phyloP scores from a whole-genome alignment of 2,329 filamentous ascomycete species.

The Pseudopithomyces chartarum region DNA sequence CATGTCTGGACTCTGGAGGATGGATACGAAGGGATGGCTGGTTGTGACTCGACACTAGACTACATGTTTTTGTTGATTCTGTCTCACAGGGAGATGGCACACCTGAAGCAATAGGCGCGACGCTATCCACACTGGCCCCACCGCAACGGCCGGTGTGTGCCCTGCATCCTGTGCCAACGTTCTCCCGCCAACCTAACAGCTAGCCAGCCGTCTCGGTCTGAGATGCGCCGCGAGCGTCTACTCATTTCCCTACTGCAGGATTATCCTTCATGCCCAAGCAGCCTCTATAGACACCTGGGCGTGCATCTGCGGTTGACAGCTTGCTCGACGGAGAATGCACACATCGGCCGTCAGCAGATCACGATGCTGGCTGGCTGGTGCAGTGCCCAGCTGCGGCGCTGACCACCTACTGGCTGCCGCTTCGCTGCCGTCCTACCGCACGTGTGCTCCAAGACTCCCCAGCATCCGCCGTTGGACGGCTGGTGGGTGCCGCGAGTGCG shows the following conservation, averaged over 20 bases:
- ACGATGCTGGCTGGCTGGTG: neutral
- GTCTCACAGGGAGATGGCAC: too few relatives aligned
- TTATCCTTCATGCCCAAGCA: neutral
- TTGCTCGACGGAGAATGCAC: neutral
- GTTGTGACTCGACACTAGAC: neutral
- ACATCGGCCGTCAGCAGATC: conserved; percentile 8
- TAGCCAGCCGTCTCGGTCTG: neutral
- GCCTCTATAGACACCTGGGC: too few relatives aligned
- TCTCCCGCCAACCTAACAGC: neutral
- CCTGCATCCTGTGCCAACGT: neutral
- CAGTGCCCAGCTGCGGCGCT: conserved; percentile 1
- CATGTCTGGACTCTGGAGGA: neutral
- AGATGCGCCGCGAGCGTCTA: neutral
- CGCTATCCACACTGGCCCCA: neutral
- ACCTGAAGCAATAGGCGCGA: neutral
- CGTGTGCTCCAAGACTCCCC: neutral
- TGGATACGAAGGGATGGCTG: neutral
- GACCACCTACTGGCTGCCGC: conserved; percentile 7
- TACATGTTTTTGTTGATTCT: neutral
- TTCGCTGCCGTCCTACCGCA: conserved; percentile 10
- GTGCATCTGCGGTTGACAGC: neutral
- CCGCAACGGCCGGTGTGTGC: conserved; percentile 1
- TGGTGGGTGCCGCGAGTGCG: neutral
- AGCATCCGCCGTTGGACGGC: neutral
- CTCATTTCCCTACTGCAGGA: neutral